Evolutionary conservation across 108 stramenopile species (phyloP).

Genomic region (Stephanodiscus triporus): DNA sequence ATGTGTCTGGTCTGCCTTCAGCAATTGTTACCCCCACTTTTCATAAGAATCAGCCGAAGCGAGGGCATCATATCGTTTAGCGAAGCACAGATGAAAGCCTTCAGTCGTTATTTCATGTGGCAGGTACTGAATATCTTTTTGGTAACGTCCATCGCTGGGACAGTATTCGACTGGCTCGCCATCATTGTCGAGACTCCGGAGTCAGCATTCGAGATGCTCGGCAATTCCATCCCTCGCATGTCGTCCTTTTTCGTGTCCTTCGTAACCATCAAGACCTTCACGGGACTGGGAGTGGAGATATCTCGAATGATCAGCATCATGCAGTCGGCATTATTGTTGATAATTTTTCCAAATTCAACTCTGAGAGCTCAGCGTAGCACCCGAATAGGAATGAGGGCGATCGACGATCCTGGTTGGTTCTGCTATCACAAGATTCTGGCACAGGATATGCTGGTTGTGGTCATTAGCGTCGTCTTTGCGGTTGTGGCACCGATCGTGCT

Average conservation of each 20-base stretch:
- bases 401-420: constrained; percentile 92
- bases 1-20: constrained; percentile 81
- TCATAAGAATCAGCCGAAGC: constrained; percentile 70
- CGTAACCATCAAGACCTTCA: constrained; percentile 87
- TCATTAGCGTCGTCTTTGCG: constrained; percentile 89
- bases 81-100: constrained; percentile 88
- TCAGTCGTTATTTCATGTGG: constrained; percentile 88
- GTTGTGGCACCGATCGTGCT: constrained; percentile 90
- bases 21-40: constrained; percentile 84
- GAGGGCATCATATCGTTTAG: constrained; percentile 86
- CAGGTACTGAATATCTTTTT: constrained; percentile 92
- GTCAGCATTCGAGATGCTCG: constrained; percentile 85
- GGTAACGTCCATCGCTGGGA: constrained; percentile 90
- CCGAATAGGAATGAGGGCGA: constrained; percentile 73
- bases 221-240: constrained; percentile 87
- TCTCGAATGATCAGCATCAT: constrained; percentile 70
- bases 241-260: constrained; percentile 90
- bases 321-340: constrained; percentile 60
- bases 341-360: constrained; percentile 82
- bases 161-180: constrained; percentile 88
- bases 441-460: constrained; percentile 92
- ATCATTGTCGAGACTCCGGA: constrained; percentile 85
- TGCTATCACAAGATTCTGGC: constrained; percentile 92
- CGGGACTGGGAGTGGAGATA: constrained; percentile 88
- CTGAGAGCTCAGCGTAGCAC: constrained; percentile 66